Evolutionary conservation across 2,329 filamentous ascomycete genomes (phyloP).

Genomic region (Aspergillus calidoustus): DNA sequence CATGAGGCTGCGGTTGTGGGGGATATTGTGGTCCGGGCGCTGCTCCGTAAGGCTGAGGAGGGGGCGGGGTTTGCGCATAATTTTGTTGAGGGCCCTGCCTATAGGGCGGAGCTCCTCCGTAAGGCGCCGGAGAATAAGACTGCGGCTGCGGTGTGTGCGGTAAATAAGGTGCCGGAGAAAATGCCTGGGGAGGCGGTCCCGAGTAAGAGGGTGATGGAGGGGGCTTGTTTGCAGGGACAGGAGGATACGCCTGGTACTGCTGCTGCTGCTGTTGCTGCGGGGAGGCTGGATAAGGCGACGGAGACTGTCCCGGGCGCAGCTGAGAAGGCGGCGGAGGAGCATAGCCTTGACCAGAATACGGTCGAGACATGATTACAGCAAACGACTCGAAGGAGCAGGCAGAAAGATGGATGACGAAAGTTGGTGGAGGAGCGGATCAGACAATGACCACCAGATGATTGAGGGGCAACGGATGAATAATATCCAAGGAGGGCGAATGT

Average conservation of each 20-base stretch:
- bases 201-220: conserved; percentile 29
- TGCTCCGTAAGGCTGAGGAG: conserved; percentile 41
- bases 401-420: conserved; percentile 13
- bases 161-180: conserved; percentile 46
- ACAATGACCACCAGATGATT: neutral
- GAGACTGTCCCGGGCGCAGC: conserved; percentile 35
- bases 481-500: conserved; percentile 19
- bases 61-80: conserved; percentile 50
- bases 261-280: conserved; percentile 40
- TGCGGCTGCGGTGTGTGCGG: conserved; percentile 31
- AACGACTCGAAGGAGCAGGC: conserved; percentile 14
- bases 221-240: conserved; percentile 36
- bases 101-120: conserved; percentile 27
- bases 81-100: conserved; percentile 32
- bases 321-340: conserved; percentile 33
- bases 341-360: conserved; percentile 41
- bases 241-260: conserved; percentile 43
- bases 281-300: conserved; percentile 42
- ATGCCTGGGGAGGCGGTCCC: conserved; percentile 40
- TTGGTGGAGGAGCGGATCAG: conserved; percentile 9
- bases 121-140: conserved; percentile 32
- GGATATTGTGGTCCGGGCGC: conserved; percentile 38
- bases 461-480: conserved; percentile 19
- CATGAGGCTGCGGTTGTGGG: conserved; percentile 39
- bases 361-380: conserved; percentile 40